These are phyloP conservation scores for Eucalyptus globulus DNA, from an alignment of 345 rosid genomes.

Conservation along the genomic window DNA sequence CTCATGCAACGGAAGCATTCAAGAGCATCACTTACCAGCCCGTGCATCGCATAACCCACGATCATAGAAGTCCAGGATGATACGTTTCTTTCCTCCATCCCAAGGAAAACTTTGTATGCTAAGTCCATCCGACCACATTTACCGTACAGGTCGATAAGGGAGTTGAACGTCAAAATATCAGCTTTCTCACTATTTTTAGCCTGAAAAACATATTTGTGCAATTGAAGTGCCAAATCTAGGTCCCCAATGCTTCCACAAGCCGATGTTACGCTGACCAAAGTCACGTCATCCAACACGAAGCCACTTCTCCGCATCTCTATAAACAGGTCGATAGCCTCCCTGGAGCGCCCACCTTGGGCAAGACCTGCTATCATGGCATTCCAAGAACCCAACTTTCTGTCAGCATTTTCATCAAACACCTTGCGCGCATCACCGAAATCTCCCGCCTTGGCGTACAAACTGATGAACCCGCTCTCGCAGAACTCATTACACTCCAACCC, in stretches of 20 bases:
- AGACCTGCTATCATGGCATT: too few relatives aligned
- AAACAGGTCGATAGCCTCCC: conserved; percentile 51
- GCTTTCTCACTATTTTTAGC: conserved; percentile 28
- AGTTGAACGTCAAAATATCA: conserved; percentile 59
- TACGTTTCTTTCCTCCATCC: conserved; percentile 43
- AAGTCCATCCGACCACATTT: conserved; percentile 85
- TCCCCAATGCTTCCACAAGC: conserved; percentile 76
- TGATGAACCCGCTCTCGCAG: too few relatives aligned
- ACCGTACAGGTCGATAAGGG: conserved; percentile 66
- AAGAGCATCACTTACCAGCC: conserved; percentile 45
- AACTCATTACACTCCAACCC: conserved; percentile 41
- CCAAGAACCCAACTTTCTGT: too few relatives aligned
- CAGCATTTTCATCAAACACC: too few relatives aligned
- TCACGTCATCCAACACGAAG: conserved; percentile 61
- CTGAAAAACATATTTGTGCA: conserved; percentile 61
- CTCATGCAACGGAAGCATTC: conserved; percentile 45
- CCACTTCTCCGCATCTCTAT: conserved; percentile 44
- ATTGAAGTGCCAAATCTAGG: conserved; percentile 49
- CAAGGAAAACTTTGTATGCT: conserved; percentile 36
- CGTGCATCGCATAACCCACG: conserved; percentile 55
- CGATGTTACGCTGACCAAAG: conserved; percentile 64
- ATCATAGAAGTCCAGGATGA: conserved; percentile 89
- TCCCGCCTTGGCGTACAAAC: too few relatives aligned
- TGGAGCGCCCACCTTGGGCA: conserved; percentile 20
- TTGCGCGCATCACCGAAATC: too few relatives aligned